These are phyloP conservation scores for Botrytis fabae DNA, from an alignment of 2,329 filamentous ascomycete species.

Conservation along the genomic window DNA sequence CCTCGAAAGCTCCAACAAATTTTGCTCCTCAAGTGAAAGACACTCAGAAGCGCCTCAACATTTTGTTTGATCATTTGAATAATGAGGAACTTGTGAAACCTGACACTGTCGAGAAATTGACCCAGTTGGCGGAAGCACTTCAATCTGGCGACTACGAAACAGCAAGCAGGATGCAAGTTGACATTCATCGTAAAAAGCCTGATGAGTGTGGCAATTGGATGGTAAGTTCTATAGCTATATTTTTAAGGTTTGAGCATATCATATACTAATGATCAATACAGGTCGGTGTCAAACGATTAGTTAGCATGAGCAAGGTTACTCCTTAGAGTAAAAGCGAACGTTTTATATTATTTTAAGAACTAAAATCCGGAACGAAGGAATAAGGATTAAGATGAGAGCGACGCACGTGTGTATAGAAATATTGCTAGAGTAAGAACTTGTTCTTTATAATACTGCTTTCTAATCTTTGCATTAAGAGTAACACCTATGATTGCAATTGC, in stretches of 20 bases:
- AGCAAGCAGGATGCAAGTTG: slow-evolving; percentile 68
- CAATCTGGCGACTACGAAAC: slow-evolving; percentile 67
- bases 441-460: slow-evolving; percentile 5
- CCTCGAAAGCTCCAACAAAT: slow-evolving; percentile 77
- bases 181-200: slow-evolving; percentile 74
- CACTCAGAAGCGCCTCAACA: slow-evolving; percentile 86
- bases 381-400: slow-evolving; percentile 17
- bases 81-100: slow-evolving; percentile 87
- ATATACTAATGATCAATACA: slow-evolving; percentile 48
- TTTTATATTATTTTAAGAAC: background rate
- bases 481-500: background rate
- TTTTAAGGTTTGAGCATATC: background rate
- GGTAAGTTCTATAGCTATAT: slow-evolving; percentile 54
- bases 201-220: slow-evolving; percentile 86
- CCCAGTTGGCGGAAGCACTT: slow-evolving; percentile 64
- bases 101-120: slow-evolving; percentile 70
- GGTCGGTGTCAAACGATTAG: slow-evolving; percentile 74
- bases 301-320: slow-evolving; percentile 78
- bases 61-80: slow-evolving; percentile 97
- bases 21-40: slow-evolving; percentile 90
- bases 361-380: background rate
- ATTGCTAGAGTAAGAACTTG: slow-evolving; percentile 16
- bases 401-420: slow-evolving; percentile 20
- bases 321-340: slow-evolving; percentile 42
- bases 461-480: background rate